phyloP scores from a whole-genome alignment of 1,284 basidiomycete genomes.

The Coniferiporia sulphurascens region DNA sequence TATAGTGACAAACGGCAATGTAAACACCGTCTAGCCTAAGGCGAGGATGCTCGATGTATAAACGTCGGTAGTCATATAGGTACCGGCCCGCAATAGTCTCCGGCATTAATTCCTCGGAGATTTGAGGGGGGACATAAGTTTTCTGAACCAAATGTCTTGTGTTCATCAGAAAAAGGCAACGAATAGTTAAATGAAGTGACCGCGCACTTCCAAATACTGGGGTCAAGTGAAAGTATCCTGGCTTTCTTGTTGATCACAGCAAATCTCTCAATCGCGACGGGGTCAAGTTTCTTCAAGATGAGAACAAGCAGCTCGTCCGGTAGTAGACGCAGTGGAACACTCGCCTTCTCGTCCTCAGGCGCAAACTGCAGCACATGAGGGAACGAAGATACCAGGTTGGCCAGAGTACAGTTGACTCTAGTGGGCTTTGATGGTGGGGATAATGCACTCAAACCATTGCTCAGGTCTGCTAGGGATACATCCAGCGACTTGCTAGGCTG shows the following conservation, averaged over 20 bases:
- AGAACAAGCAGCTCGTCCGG: slow-evolving; percentile 74
- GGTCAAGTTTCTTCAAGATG: slow-evolving; percentile 61
- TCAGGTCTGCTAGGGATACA: neutral
- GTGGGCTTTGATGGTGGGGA: neutral
- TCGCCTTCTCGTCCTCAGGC: slow-evolving; percentile 61
- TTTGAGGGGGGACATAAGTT: slow-evolving; percentile 72
- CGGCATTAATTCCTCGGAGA: slow-evolving; percentile 44
- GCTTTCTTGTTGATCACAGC: slow-evolving; percentile 68
- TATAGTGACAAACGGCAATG: slow-evolving; percentile 85
- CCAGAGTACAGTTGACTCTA: slow-evolving; percentile 38
- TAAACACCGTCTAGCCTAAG: slow-evolving; percentile 84
- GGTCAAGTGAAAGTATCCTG: slow-evolving; percentile 62
- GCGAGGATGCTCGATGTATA: slow-evolving; percentile 79
- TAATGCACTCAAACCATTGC: neutral
- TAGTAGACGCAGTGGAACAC: slow-evolving; percentile 50
- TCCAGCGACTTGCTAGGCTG: neutral
- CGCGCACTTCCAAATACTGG: slow-evolving; percentile 67
- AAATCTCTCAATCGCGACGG: slow-evolving; percentile 71
- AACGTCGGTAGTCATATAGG: slow-evolving; percentile 61
- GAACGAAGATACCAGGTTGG: slow-evolving; percentile 44
- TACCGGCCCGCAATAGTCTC: slow-evolving; percentile 47
- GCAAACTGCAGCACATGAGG: slow-evolving; percentile 52
- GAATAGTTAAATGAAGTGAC: slow-evolving; percentile 4
- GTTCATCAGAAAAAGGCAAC: slow-evolving; percentile 15
- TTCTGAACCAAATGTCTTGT: slow-evolving; percentile 47